Percentiles rank a stretch among this genome's conserved stretches.
These are phyloP conservation scores for Exophiala oligosperma DNA, from an alignment of 2,329 filamentous ascomycete species.

Conservation along the genomic window DNA sequence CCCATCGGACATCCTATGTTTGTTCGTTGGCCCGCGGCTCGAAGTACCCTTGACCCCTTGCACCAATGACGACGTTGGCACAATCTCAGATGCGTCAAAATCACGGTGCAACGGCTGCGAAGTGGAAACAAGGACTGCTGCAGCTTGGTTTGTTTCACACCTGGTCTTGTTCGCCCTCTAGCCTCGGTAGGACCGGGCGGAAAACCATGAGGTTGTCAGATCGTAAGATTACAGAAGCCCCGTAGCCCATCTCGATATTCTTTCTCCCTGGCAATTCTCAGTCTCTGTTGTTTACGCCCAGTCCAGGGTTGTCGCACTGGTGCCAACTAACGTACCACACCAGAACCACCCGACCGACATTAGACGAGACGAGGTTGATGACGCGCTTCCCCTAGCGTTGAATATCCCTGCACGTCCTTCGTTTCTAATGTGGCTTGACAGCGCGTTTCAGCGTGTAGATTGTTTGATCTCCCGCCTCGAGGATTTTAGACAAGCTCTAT, in stretches of 20 bases:
- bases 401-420: slow-evolving; percentile 8
- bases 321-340: too few species aligned
- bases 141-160: slow-evolving; percentile 23
- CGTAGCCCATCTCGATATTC: neutral
- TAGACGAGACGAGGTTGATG: slow-evolving; percentile 1
- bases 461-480: slow-evolving; percentile 6
- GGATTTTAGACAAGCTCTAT: neutral
- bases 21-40: neutral
- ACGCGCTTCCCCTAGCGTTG: slow-evolving; percentile 7
- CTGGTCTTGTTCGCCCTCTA: slow-evolving; percentile 10
- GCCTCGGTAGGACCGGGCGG: neutral
- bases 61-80: slow-evolving; percentile 15
- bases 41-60: neutral
- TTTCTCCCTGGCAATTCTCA: neutral
- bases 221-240: neutral
- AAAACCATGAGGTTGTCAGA: neutral
- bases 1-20: neutral
- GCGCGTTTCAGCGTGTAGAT: slow-evolving; percentile 15
- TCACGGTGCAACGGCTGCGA: slow-evolving; percentile 11
- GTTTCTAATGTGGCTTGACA: slow-evolving; percentile 16
- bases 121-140: slow-evolving; percentile 25
- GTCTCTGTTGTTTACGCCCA: neutral
- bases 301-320: neutral
- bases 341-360: neutral
- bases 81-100: slow-evolving; percentile 20